Conservation (phyloP, 2,329 filamentous ascomycete genomes). For the Penicillium paneum region DNA sequence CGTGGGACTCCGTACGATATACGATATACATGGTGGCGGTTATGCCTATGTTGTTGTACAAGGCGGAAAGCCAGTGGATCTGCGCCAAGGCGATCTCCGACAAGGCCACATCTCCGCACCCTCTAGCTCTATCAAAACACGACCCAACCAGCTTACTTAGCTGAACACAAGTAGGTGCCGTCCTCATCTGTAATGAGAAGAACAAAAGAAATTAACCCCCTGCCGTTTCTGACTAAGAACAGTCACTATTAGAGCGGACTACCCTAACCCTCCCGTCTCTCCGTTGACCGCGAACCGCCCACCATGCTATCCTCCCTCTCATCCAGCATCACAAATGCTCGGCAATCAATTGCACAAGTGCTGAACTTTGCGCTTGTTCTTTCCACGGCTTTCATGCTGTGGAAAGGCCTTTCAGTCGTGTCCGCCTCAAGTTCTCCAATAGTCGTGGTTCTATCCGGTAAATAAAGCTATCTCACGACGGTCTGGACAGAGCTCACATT, state of each 20-base stretch:
- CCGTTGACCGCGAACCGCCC: constrained; percentile 25
- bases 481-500: background rate
- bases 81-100: constrained; percentile 12
- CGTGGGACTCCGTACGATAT: background rate
- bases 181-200: background rate
- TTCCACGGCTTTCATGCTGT: constrained; percentile 56
- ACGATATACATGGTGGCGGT: too few relatives aligned
- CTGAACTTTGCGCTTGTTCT: constrained; percentile 90
- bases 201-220: background rate
- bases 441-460: constrained; percentile 62
- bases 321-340: constrained; percentile 60
- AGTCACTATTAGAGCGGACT: background rate
- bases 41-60: too few relatives aligned
- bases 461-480: background rate
- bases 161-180: background rate
- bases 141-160: background rate
- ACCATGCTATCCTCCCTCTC: constrained; percentile 66
- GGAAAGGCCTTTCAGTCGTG: constrained; percentile 80
- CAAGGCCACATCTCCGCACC: constrained; percentile 23
- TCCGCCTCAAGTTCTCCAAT: constrained; percentile 70
- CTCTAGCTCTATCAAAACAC: constrained; percentile 8
- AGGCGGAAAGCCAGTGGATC: constrained; percentile 3
- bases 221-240: background rate
- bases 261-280: constrained; percentile 2
- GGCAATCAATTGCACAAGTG: constrained; percentile 75